These are phyloP conservation scores for Fusarium ramigenum DNA, from an alignment of 2,329 filamentous ascomycete genomes.

Conservation along the genomic window DNA sequence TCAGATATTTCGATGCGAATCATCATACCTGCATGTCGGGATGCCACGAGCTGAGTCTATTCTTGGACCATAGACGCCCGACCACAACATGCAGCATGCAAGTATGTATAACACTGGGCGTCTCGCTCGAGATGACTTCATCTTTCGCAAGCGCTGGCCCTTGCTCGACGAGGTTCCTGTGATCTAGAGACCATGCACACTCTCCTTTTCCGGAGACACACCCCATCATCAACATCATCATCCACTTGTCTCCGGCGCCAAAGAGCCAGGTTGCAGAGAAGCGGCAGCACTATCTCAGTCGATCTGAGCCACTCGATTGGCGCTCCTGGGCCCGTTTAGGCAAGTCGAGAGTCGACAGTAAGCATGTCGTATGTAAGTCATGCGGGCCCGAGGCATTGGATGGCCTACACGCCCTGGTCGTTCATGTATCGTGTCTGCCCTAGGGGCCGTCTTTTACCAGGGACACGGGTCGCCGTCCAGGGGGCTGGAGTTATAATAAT, in stretches of 20 bases:
- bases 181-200: slow-evolving; percentile 24
- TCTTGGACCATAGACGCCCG: slow-evolving; percentile 26
- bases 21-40: slow-evolving; percentile 12
- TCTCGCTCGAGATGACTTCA: slow-evolving; percentile 31
- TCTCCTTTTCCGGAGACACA: slow-evolving; percentile 11
- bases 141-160: slow-evolving; percentile 13
- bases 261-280: slow-evolving; percentile 18
- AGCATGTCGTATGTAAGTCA: slow-evolving; percentile 13
- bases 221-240: slow-evolving; percentile 1
- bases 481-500: slow-evolving; percentile 23
- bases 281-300: slow-evolving; percentile 26
- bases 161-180: slow-evolving; percentile 24
- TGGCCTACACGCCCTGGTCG: slow-evolving; percentile 15
- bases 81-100: slow-evolving; percentile 17
- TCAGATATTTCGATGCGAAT: slow-evolving; percentile 23
- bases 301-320: slow-evolving; percentile 30
- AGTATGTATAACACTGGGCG: slow-evolving; percentile 24
- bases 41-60: background rate
- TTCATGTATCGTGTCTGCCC: slow-evolving; percentile 4
- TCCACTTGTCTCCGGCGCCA: slow-evolving; percentile 20
- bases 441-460: slow-evolving; percentile 5
- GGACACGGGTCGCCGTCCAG: background rate
- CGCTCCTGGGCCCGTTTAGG: slow-evolving; percentile 26
- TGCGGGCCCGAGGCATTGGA: slow-evolving; percentile 13
- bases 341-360: slow-evolving; percentile 15